A percentile compares a stretch with the other conserved stretches of the same genome.
Conservation (phyloP, 2,329 filamentous ascomycete species). For the Fusarium floridanum region DNA sequence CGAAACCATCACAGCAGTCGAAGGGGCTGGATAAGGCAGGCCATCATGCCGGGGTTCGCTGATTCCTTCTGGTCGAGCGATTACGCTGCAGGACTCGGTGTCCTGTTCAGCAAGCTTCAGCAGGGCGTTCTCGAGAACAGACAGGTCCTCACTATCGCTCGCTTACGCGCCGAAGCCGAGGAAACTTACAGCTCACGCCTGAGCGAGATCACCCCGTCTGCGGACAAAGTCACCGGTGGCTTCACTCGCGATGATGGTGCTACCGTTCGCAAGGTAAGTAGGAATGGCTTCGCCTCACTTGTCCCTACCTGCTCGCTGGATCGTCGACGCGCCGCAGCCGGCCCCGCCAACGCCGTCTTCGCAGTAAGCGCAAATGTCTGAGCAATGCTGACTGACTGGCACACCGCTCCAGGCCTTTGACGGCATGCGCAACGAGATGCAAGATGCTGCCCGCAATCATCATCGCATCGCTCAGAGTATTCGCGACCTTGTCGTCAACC, state of each 20-base stretch:
- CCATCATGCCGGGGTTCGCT: conserved; percentile 86
- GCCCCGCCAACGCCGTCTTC: conserved; percentile 4
- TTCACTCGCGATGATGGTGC: conserved; percentile 95
- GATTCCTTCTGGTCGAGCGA: conserved; percentile 98
- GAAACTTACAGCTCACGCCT: conserved; percentile 87
- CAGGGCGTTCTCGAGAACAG: conserved; percentile 96
- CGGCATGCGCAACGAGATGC: conserved; percentile 92
- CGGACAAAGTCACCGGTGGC: conserved; percentile 85
- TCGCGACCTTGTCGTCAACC: conserved; percentile 92
- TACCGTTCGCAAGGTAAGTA: conserved; percentile 87
- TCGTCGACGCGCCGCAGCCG: conserved; percentile 6
- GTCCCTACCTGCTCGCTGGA: not conserved
- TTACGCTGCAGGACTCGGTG: conserved; percentile 94
- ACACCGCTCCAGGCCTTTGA: conserved; percentile 80
- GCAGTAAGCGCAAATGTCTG: conserved; percentile 5
- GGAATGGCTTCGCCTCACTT: not conserved
- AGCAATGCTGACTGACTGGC: conserved; percentile 34
- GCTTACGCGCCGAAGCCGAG: conserved; percentile 95
- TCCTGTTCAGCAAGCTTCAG: conserved; percentile 96
- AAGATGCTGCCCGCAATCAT: conserved; percentile 89
- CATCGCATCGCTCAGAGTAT: conserved; percentile 97
- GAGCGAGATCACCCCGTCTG: conserved; percentile 82
- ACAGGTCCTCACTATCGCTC: conserved; percentile 90
- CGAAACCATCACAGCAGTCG: conserved; percentile 25
- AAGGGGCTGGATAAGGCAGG: conserved; percentile 45